Conservation (phyloP, 2,329 filamentous ascomycete genomes). For the Simplicillium aogashimaense region DNA sequence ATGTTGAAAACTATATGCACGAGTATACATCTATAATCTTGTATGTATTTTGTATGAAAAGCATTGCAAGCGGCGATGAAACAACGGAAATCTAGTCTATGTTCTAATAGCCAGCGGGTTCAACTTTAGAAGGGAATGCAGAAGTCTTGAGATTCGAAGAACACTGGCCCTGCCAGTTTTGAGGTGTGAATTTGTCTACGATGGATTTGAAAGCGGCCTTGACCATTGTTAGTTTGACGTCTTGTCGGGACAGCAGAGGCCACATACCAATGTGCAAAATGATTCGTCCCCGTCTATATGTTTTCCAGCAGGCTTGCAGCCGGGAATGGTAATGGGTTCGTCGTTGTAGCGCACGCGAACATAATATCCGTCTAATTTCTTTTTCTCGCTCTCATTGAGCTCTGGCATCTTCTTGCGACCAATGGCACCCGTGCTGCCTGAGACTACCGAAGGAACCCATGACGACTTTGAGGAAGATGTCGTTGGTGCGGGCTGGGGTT, state of each 20-base stretch:
- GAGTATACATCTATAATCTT: background rate
- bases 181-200: slow-evolving; percentile 81
- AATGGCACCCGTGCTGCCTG: slow-evolving; percentile 33
- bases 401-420: slow-evolving; percentile 48
- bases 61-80: background rate
- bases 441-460: slow-evolving; percentile 16
- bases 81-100: too few species aligned
- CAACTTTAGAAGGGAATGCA: slow-evolving; percentile 34
- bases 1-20: too few species aligned
- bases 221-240: background rate
- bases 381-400: slow-evolving; percentile 46
- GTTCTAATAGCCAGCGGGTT: slow-evolving; percentile 39
- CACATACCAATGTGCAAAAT: slow-evolving; percentile 75
- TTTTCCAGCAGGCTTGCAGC: slow-evolving; percentile 65
- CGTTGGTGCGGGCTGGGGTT: slow-evolving; percentile 15
- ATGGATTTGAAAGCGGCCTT: slow-evolving; percentile 78
- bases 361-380: slow-evolving; percentile 64
- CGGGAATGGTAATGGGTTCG: slow-evolving; percentile 67
- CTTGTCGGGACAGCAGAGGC: background rate
- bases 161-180: slow-evolving; percentile 58
- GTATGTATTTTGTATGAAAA: background rate
- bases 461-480: slow-evolving; percentile 11
- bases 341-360: slow-evolving; percentile 92
- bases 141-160: slow-evolving; percentile 31
- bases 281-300: slow-evolving; percentile 80